phyloP scores from a whole-genome alignment of 2,329 filamentous ascomycete species.

The Epichloe gansuensis region DNA sequence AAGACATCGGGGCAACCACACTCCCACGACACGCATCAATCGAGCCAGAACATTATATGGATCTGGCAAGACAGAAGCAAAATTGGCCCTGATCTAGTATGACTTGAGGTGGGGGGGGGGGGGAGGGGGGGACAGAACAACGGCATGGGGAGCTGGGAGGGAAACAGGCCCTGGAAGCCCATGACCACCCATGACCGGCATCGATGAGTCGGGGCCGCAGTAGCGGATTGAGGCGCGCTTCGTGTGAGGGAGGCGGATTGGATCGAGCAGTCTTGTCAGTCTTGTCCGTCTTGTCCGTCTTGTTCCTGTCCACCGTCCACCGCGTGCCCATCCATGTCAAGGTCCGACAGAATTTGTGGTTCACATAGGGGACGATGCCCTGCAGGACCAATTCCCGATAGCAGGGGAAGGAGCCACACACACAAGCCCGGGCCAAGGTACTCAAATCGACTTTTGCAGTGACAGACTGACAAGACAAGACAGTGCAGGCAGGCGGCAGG shows the following conservation, averaged over 20 bases:
- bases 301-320: neutral
- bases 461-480: no score
- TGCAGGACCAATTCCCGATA: constrained; percentile 5
- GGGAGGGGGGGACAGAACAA: neutral
- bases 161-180: neutral
- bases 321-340: no score
- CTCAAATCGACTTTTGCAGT: no score
- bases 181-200: neutral
- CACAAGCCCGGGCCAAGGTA: no score
- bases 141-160: neutral
- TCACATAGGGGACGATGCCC: neutral
- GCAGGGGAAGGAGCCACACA: neutral
- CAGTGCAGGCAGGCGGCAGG: neutral
- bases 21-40: neutral
- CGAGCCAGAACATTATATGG: neutral
- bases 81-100: neutral
- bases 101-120: neutral
- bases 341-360: neutral
- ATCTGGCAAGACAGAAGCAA: constrained; percentile 5
- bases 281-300: neutral
- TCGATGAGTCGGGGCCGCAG: neutral
- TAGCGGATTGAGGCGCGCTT: constrained; percentile 1
- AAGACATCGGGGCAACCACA: neutral
- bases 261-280: neutral
- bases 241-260: neutral